Percentiles rank a stretch among this genome's conserved stretches.
These are phyloP conservation scores for Nannochloris sp. DNA, from an alignment of 139 green algal genomes.

Conservation along the genomic window DNA sequence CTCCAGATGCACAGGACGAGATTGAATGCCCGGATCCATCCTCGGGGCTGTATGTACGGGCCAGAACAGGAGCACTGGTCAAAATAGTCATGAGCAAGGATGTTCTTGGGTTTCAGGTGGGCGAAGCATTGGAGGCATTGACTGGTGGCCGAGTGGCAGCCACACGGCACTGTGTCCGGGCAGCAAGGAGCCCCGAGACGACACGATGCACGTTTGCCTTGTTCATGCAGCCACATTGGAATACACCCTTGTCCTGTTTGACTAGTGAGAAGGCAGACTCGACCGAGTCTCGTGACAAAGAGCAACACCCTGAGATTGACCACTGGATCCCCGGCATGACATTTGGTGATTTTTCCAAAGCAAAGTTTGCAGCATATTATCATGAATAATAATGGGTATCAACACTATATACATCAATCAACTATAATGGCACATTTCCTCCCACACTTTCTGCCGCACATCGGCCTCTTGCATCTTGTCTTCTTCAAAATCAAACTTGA, in stretches of 20 bases:
- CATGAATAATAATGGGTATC: neutral
- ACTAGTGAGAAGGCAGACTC: neutral
- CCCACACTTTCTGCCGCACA: slow-evolving; percentile 60
- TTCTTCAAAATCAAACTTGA: slow-evolving; percentile 87
- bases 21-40: slow-evolving; percentile 41
- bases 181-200: slow-evolving; percentile 3
- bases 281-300: neutral
- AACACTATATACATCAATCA: neutral
- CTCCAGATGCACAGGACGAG: neutral
- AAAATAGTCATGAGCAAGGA: slow-evolving; percentile 42
- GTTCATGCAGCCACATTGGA: slow-evolving; percentile 72
- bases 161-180: slow-evolving; percentile 65
- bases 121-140: slow-evolving; percentile 51
- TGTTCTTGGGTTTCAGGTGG: slow-evolving; percentile 66
- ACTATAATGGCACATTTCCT: slow-evolving; percentile 68
- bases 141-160: slow-evolving; percentile 57
- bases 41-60: slow-evolving; percentile 50
- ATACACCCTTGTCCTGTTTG: slow-evolving; percentile 18
- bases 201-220: slow-evolving; percentile 49
- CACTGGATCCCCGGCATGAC: slow-evolving; percentile 42
- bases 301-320: slow-evolving; percentile 23
- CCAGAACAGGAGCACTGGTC: slow-evolving; percentile 23
- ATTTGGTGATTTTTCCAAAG: slow-evolving; percentile 60
- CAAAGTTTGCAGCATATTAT: slow-evolving; percentile 47
- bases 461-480: slow-evolving; percentile 60